Conservation (phyloP, 176 grass and related monocot genomes). For the Paspalum vaginatum region DNA sequence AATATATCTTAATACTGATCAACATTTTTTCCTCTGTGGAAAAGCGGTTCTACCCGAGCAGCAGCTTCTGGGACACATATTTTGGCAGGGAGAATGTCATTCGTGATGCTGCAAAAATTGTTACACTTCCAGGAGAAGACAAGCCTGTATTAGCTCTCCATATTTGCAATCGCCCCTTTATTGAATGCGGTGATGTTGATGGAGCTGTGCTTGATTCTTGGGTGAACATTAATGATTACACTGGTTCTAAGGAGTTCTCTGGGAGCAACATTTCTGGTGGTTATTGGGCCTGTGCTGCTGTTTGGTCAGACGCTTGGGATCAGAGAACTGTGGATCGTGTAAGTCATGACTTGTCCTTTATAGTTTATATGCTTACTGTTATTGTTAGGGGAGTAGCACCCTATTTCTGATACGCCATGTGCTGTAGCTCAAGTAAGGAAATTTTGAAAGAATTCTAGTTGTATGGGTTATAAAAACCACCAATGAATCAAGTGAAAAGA, state of each 20-base stretch:
- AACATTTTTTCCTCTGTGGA: slow-evolving; percentile 43
- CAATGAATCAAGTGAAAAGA: slow-evolving; percentile 21
- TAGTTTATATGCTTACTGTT: slow-evolving; percentile 14
- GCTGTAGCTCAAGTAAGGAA: slow-evolving; percentile 28
- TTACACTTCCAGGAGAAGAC: slow-evolving; percentile 63
- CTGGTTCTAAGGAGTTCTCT: slow-evolving; percentile 49
- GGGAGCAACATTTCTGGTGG: slow-evolving; percentile 51
- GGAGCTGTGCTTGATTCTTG: slow-evolving; percentile 83
- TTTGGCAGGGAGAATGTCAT: slow-evolving; percentile 61
- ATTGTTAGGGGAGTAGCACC: slow-evolving; percentile 26
- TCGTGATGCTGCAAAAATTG: slow-evolving; percentile 47
- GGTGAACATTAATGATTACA: slow-evolving; percentile 59
- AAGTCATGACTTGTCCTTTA: slow-evolving; percentile 54
- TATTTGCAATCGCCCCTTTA: slow-evolving; percentile 33
- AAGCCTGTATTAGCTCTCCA: slow-evolving; percentile 55
- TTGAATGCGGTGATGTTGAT: slow-evolving; percentile 92
- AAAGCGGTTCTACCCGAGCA: slow-evolving; percentile 90
- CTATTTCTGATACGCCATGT: slow-evolving; percentile 35
- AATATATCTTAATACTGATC: slow-evolving; percentile 41
- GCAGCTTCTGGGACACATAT: slow-evolving; percentile 80
- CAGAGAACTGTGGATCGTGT: slow-evolving; percentile 86
- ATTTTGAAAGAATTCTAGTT: slow-evolving; percentile 20
- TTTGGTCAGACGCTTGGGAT: slow-evolving; percentile 94
- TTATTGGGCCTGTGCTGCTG: slow-evolving; percentile 89
- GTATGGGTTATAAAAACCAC: not conserved